Evolutionary conservation across 345 rosid species (phyloP), one percentile per base, ranked within the genome.

Genomic region (Corchorus olitorius): DNA sequence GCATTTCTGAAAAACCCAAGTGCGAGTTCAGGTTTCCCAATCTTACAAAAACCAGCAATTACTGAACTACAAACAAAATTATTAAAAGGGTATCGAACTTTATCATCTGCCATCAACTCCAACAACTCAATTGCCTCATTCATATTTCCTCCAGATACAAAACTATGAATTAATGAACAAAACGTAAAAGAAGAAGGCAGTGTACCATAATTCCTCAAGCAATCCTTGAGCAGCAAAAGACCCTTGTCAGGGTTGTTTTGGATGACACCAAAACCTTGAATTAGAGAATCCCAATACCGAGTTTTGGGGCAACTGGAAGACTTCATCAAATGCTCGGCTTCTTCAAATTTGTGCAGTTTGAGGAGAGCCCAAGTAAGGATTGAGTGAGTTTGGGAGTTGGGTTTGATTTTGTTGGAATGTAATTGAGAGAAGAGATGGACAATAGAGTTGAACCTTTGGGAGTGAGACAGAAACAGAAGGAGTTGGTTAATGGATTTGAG

Each of bases 51-150:
- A 73, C 94, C 89, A 75, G 90, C 85, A 80, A 91, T 81, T 52
- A 93, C 88, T 68, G 85, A 80, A 83, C 94, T 90, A 81, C 83
- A 90, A 53, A 91, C 92, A 75, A 89, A 93, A 89, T 91, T 89
- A 84, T 82, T 81, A 79, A 81, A 91, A 22, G 90, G 92, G 78
- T 91, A 88, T 0, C 75, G 86, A 22, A 82, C 73, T 48, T 78
- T 87, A 50, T 85, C 79, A 70, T 69, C 82, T 74, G 72, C 83
- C 89, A 91, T 89, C 86, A 90, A 76, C 81, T 89, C 92, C 76
- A 91, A 45, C 41, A 90, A 94, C 83, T 87, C 90, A 58, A 88
- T 69, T 11, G 98, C 90, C 66, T 78, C 80, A 65, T 79, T 77
- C 89, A 89, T 84, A 72, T 87, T 78, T 54, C 94, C 91, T 68